Base-by-base conservation (phyloP, 2,329 filamentous ascomycete genomes). In the Xylaria polymorpha region DNA sequence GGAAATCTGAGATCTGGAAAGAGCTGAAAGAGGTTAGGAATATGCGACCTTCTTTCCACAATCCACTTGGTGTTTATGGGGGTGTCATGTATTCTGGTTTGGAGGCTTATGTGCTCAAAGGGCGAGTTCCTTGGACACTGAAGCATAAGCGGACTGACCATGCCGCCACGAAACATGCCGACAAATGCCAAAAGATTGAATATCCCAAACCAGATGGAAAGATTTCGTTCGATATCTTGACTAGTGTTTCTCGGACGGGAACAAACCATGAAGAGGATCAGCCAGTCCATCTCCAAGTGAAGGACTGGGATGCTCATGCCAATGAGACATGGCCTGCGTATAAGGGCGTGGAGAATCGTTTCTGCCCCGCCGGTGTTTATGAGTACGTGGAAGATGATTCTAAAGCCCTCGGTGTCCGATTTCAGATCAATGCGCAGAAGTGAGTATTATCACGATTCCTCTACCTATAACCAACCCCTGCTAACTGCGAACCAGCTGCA, bases 211-310 rank as follows among this genome's bases (percentile, higher is more conserved):
- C 96, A 1, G 96, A 99, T 79, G 94, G 94, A 74, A 92, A 97
- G 83, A 91, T 99, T 79, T 93, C 90, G 72, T 99, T 99, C 78
- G 96, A 99, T 79, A 97, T 99, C 73, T 82, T 99, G 78, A 99
- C 96, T 1, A 97, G 92, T 77, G 96, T 99, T 15, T 97, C 92
- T 74, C 90, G 96, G 66, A 98, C 96, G 5, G 96, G 96, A 46
- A 99, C 96, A 39, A 98, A 98, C 83, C 96, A 99, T 82, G 96
- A 98, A 81, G 96, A 99, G 83, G 96, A 99, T 80, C 94, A 99
- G 83, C 96, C 96, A 0, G 94, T 97, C 60, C 96, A 99, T 81
- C 84, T 99, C 76, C 94, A 97, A 81, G 95, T 99, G 74, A 89
- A 92, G 81, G 94, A 99, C 81, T 98, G 94, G 94, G 94, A 98